Conservation (phyloP, 495 filamentous ascomycete genomes). For the Penicillium dipodomyicola region DNA sequence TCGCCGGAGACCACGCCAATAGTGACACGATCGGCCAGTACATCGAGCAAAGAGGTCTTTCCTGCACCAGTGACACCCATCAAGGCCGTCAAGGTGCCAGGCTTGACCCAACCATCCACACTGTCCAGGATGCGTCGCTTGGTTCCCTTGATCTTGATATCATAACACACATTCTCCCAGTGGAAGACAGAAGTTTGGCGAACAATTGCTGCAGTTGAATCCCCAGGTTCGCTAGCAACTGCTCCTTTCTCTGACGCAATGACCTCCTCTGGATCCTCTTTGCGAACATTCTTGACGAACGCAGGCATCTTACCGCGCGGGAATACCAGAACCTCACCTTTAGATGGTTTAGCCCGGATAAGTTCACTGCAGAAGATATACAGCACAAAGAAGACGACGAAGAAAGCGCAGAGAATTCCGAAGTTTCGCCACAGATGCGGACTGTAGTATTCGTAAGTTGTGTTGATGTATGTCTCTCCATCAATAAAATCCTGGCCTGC, state of each 20-base stretch:
- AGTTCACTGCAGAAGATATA: slow-evolving; percentile 75
- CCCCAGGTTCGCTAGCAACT: slow-evolving; percentile 4
- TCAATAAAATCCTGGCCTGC: slow-evolving; percentile 54
- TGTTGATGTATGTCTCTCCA: slow-evolving; percentile 68
- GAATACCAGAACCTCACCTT: slow-evolving; percentile 88
- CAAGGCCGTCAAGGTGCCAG: slow-evolving; percentile 84
- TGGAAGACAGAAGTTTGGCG: slow-evolving; percentile 75
- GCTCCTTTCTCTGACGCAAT: slow-evolving; percentile 39
- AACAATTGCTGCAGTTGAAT: slow-evolving; percentile 28
- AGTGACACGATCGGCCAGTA: slow-evolving; percentile 69
- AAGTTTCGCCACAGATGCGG: slow-evolving; percentile 76
- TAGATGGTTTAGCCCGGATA: slow-evolving; percentile 74
- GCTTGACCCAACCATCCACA: slow-evolving; percentile 88
- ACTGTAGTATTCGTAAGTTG: slow-evolving; percentile 58
- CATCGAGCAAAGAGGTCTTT: slow-evolving; percentile 57
- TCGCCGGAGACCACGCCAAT: slow-evolving; percentile 85
- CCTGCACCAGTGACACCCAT: slow-evolving; percentile 68
- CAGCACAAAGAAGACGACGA: slow-evolving; percentile 59
- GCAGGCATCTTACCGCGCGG: slow-evolving; percentile 68
- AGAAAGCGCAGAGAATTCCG: slow-evolving; percentile 75
- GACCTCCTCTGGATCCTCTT: slow-evolving; percentile 31
- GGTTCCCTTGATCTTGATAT: slow-evolving; percentile 82
- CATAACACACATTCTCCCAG: slow-evolving; percentile 83
- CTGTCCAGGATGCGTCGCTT: slow-evolving; percentile 74
- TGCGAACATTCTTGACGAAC: slow-evolving; percentile 52